Base-by-base conservation (phyloP, 306 rosid species). In the Dalbergia cochinchinensis region DNA sequence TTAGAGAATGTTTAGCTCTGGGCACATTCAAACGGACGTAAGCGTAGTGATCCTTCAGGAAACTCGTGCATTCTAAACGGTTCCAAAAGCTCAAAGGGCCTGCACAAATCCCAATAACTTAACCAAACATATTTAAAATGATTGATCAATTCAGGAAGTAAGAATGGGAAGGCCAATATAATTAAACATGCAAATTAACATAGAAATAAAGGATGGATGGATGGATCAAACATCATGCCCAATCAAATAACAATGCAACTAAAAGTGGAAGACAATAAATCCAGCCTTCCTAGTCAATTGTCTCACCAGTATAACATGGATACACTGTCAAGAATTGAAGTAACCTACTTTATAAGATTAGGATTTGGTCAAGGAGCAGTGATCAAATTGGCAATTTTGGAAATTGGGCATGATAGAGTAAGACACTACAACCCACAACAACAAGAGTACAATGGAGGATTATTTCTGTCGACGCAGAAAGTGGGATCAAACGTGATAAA, bases 21-120 rank as follows among this genome's bases (percentile, higher is more conserved):
- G 37, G 98, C 90, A 72, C 99, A 96, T 87, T 93, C 98, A 83
- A 95, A 95, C 26, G 99, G 99, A 78, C 91, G 98, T 88, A 93
- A 69, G 83, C 88, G 98, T 85, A 93, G 67, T 39, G 90, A 79
- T 76, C 99, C 99, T 88, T 96, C 99, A n/a, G 90, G 83, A 74
- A 91, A 90, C 57, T 93, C 99, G 1, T 88, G 96, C 93, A 88
- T 94, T 66, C 97, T 88, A 86, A 93, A 85, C 22, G 92, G 93
- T 85, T 96, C 97, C 66, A 93, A 82, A 76, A 95, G 83, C 78
- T 90, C 98, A 58, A 91, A 89, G 42, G 92, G 97, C 89, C 99
- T 90, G 85, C 86, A 85, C 54, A 79, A 70, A 63, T 69, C 71
- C 72, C 62, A 71, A 65, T 4, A 12, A 63, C 64, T 65, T 67